A percentile compares a stretch with the other conserved stretches of the same genome.
phyloP scores from a whole-genome alignment of 345 rosid genomes.

The Cochlearia excelsa region DNA sequence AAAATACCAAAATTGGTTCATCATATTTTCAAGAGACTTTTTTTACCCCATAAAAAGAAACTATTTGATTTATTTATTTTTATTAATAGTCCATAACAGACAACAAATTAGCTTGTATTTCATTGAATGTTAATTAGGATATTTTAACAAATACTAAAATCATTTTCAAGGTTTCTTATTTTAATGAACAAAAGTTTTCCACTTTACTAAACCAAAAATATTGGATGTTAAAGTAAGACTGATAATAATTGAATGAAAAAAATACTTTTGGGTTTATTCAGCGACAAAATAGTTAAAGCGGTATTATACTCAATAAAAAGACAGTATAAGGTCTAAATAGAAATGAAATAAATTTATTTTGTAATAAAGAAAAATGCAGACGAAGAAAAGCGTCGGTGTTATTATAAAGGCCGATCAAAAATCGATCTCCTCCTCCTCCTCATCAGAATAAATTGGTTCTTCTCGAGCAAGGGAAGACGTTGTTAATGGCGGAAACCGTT shows the following conservation, averaged over 20 bases:
- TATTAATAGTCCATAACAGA: too few species aligned
- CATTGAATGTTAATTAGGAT: too few species aligned
- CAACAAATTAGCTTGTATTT: too few species aligned
- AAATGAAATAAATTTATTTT: background rate
- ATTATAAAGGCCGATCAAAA: slow-evolving; percentile 17
- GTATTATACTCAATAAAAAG: background rate
- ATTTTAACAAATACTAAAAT: too few species aligned
- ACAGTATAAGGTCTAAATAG: background rate
- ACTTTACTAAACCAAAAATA: too few species aligned
- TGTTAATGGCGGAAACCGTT: slow-evolving; percentile 81
- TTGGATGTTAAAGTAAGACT: too few species aligned
- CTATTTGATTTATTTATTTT: too few species aligned
- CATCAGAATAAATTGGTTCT: background rate
- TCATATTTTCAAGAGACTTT: background rate
- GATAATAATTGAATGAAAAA: too few species aligned
- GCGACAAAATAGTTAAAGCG: too few species aligned
- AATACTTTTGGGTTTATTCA: too few species aligned
- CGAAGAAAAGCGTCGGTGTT: slow-evolving; percentile 26
- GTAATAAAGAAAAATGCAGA: slow-evolving; percentile 16
- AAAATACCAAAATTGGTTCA: slow-evolving; percentile 2
- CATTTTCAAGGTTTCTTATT: too few species aligned
- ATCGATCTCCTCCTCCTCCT: background rate
- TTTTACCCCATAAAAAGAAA: background rate
- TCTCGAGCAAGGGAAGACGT: background rate
- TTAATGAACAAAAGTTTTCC: too few species aligned